Evolutionary conservation across 768 basidiomycete species (phyloP).

Genomic region (Suillus occidentalis): DNA sequence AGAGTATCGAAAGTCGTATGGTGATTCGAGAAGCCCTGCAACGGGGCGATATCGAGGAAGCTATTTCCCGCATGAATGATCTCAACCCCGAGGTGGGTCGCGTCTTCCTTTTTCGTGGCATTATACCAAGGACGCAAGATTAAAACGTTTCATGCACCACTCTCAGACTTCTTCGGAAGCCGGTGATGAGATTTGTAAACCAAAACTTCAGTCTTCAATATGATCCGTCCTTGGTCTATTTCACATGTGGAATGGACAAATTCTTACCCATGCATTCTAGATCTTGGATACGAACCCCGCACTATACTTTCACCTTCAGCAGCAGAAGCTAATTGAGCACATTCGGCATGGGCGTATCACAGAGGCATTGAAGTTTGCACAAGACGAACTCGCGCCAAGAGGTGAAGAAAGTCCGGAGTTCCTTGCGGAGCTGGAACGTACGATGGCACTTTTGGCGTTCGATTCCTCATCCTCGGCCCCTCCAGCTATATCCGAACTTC

Average conservation of each 20-base stretch:
- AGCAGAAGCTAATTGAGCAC: slow-evolving; percentile 92
- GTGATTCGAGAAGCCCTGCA: slow-evolving; percentile 92
- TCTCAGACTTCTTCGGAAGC: slow-evolving; percentile 73
- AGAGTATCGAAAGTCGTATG: slow-evolving; percentile 92
- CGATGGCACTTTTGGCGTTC: slow-evolving; percentile 91
- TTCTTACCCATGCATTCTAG: slow-evolving; percentile 45
- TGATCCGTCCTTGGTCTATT: slow-evolving; percentile 46
- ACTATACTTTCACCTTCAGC: slow-evolving; percentile 93
- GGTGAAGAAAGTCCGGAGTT: slow-evolving; percentile 96
- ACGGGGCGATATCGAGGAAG: slow-evolving; percentile 91
- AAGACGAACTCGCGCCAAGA: slow-evolving; percentile 89
- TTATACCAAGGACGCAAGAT: slow-evolving; percentile 55
- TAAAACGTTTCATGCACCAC: slow-evolving; percentile 98
- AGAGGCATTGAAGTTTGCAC: slow-evolving; percentile 88
- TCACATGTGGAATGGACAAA: slow-evolving; percentile 3
- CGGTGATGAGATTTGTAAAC: slow-evolving; percentile 79
- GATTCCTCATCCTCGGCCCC: slow-evolving; percentile 52
- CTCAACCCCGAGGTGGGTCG: slow-evolving; percentile 90
- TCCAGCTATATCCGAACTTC: slow-evolving; percentile 73
- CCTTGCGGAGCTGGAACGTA: slow-evolving; percentile 86
- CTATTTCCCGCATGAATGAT: slow-evolving; percentile 94
- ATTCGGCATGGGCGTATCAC: slow-evolving; percentile 80
- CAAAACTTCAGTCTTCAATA: slow-evolving; percentile 98
- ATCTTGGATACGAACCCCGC: slow-evolving; percentile 95
- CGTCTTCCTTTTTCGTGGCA: slow-evolving; percentile 2